These are phyloP conservation scores for Fraxinus sp. DNA, from an alignment of 305 asterid genomes.

Conservation along the genomic window DNA sequence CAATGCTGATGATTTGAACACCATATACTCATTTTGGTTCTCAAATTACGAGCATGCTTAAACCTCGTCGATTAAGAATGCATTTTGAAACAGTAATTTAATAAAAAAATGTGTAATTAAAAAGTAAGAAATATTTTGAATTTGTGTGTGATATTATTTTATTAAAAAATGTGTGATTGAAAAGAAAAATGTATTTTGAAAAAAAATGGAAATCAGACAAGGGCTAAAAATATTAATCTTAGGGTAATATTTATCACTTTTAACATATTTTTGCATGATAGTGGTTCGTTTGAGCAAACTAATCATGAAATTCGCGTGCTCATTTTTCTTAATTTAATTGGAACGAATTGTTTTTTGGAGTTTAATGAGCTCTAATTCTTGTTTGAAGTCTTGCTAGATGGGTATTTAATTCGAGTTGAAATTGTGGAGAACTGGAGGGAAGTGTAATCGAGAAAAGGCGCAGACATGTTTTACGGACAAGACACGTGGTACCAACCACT, in stretches of 20 bases:
- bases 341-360: background rate
- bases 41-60: background rate
- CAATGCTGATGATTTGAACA: background rate
- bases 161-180: background rate
- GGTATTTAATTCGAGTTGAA: conserved; percentile 10
- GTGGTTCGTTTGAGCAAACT: background rate
- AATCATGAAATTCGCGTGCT: background rate
- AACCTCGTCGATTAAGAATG: too few species aligned
- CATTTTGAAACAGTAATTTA: too few species aligned
- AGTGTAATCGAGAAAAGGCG: conserved; percentile 18
- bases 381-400: background rate
- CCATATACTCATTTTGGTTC: background rate
- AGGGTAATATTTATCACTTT: background rate
- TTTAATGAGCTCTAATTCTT: background rate
- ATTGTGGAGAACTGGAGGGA: conserved; percentile 24
- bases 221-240: background rate
- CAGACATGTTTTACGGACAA: background rate
- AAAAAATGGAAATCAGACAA: too few species aligned
- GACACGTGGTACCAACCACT: background rate
- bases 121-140: too few species aligned
- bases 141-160: too few species aligned
- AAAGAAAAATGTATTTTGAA: too few species aligned
- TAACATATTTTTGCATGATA: background rate
- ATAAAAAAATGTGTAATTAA: background rate
- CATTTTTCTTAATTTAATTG: background rate